Conservation (phyloP, 169 alveolate genomes). For the Toxoplasma gondii region DNA sequence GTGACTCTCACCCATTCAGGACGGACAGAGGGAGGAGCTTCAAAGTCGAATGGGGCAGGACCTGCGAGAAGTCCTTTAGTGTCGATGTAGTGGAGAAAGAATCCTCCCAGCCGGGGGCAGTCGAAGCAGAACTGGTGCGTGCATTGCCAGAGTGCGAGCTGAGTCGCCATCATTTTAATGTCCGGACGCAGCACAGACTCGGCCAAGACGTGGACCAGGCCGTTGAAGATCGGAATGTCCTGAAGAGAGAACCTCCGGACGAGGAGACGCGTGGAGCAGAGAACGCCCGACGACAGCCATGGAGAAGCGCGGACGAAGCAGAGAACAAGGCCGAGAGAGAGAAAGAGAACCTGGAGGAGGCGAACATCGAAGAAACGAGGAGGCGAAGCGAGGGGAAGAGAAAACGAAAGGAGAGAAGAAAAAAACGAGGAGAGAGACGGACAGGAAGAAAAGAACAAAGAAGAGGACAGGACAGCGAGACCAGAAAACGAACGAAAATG, state of each 20-base stretch:
- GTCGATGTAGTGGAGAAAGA: constrained; percentile 55
- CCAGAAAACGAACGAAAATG: no score
- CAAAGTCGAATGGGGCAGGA: constrained; percentile 56
- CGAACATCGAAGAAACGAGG: neutral
- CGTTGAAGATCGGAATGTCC: constrained; percentile 67
- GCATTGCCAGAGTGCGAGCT: constrained; percentile 65
- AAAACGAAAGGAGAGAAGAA: neutral
- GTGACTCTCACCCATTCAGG: constrained; percentile 62
- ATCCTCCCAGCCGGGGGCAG: constrained; percentile 53
- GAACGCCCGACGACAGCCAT: neutral
- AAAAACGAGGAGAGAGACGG: neutral
- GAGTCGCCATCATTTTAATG: constrained; percentile 56
- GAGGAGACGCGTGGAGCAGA: neutral
- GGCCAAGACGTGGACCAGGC: constrained; percentile 60
- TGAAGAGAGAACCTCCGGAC: neutral
- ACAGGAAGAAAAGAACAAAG: neutral
- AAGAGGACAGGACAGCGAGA: no score
- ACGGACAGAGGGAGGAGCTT: constrained; percentile 58
- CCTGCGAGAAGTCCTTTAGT: constrained; percentile 52
- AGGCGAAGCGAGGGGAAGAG: neutral
- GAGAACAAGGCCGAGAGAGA: neutral
- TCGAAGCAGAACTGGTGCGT: constrained; percentile 67
- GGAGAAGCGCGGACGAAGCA: neutral
- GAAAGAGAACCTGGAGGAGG: neutral
- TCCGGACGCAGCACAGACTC: constrained; percentile 61